phyloP scores from a whole-genome alignment of 2,329 filamentous ascomycete genomes.

The Stagonosporopsis vannaccii region DNA sequence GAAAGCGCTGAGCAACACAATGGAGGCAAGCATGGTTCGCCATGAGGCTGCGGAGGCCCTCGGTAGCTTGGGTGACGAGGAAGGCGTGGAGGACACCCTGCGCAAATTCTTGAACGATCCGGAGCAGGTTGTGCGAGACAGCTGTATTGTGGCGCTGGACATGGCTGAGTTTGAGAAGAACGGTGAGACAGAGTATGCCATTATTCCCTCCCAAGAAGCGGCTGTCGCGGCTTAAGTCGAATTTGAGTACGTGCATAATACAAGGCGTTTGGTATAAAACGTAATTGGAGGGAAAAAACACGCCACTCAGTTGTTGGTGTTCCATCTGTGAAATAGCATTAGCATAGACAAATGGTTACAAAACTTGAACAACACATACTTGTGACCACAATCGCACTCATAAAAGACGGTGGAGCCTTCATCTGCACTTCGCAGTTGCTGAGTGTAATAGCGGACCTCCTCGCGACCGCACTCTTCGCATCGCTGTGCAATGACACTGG shows the following conservation, averaged over 20 bases:
- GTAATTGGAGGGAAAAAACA: constrained; percentile 18
- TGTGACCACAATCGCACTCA: constrained; percentile 84
- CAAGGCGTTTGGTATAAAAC: constrained; percentile 33
- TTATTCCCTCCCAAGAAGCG: constrained; percentile 68
- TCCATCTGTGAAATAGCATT: constrained; percentile 52
- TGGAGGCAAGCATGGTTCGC: constrained; percentile 94
- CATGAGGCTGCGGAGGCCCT: constrained; percentile 97
- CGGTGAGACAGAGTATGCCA: constrained; percentile 87
- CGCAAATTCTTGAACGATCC: constrained; percentile 86
- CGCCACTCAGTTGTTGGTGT: constrained; percentile 67
- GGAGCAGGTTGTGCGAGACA: constrained; percentile 92
- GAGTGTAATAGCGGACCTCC: constrained; percentile 83
- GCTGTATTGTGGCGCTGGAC: constrained; percentile 91
- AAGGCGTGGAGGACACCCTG: constrained; percentile 87
- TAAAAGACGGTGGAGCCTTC: constrained; percentile 95
- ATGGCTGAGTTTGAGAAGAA: constrained; percentile 98
- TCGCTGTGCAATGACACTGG: constrained; percentile 70
- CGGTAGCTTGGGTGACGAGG: constrained; percentile 90
- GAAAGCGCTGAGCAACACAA: constrained; percentile 75
- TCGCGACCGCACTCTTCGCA: constrained; percentile 83
- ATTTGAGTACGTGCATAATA: constrained; percentile 26
- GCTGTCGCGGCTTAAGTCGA: constrained; percentile 34
- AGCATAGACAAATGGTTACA: constrained; percentile 19
- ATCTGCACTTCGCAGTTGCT: constrained; percentile 90
- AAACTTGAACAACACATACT: constrained; percentile 61